Evolutionary conservation across 2,329 filamentous ascomycete genomes (phyloP).

Genomic region (Diaporthe sp.): DNA sequence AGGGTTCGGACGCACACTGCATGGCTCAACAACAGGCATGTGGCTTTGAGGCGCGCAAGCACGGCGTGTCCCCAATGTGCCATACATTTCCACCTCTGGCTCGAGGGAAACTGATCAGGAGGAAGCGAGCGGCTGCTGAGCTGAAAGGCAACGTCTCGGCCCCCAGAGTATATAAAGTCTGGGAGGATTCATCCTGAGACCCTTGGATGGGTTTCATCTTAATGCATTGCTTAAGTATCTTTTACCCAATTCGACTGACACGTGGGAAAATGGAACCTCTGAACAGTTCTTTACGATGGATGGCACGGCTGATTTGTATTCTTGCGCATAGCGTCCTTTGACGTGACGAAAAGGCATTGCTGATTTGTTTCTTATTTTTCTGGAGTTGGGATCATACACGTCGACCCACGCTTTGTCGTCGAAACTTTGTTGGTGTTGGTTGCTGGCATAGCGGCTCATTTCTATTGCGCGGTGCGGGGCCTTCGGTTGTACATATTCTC

Average conservation of each 20-base stretch:
- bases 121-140: neutral
- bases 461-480: neutral
- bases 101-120: neutral
- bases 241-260: neutral
- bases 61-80: neutral
- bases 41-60: neutral
- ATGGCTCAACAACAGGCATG: neutral
- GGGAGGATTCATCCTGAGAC: neutral
- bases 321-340: neutral
- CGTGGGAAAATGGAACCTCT: neutral
- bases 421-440: neutral
- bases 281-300: neutral
- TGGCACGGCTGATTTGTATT: neutral
- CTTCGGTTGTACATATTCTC: conserved; percentile 6
- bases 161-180: neutral
- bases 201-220: neutral
- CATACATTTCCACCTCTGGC: neutral
- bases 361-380: neutral
- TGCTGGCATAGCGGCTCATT: conserved; percentile 26
- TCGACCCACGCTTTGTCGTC: neutral
- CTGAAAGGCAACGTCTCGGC: neutral
- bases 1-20: too few relatives aligned
- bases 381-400: conserved; percentile 1
- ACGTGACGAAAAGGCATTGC: neutral
- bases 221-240: neutral